Conservation (phyloP, 306 rosid genomes). For the Elaeagnus macrophylla region DNA sequence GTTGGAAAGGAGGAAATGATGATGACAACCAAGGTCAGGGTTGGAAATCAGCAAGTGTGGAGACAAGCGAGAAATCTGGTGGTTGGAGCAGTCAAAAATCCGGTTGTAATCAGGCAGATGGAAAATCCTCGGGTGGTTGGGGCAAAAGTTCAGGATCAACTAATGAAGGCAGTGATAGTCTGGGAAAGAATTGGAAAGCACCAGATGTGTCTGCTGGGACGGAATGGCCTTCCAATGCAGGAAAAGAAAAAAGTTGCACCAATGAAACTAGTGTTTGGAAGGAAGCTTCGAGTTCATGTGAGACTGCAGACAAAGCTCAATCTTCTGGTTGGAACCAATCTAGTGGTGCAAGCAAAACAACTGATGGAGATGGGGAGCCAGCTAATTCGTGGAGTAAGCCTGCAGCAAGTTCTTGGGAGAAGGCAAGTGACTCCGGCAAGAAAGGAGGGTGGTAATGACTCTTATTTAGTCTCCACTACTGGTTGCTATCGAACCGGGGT, state of each 20-base stretch:
- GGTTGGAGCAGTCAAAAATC: constrained; percentile 26
- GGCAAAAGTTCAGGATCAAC: constrained; percentile 13
- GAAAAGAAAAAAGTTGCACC: not conserved
- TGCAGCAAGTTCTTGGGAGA: constrained; percentile 42
- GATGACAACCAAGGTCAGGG: constrained; percentile 26
- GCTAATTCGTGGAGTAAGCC: constrained; percentile 18
- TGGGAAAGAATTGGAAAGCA: constrained; percentile 22
- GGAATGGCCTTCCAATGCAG: constrained; percentile 20
- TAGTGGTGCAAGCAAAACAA: constrained; percentile 21
- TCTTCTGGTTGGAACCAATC: constrained; percentile 32
- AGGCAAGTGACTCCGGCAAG: constrained; percentile 21
- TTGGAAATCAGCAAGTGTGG: constrained; percentile 30
- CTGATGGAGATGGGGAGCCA: constrained; percentile 10
- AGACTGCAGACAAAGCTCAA: constrained; percentile 5
- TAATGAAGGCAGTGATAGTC: constrained; percentile 5
- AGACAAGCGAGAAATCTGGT: constrained; percentile 18
- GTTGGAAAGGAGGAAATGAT: constrained; percentile 31
- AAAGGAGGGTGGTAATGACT: constrained; percentile 48
- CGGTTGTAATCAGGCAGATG: constrained; percentile 21
- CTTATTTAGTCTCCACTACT: not conserved
- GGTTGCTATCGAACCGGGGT: not conserved
- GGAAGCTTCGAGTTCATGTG: constrained; percentile 1
- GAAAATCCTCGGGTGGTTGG: constrained; percentile 20
- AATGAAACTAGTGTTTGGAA: constrained; percentile 6
- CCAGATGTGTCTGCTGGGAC: constrained; percentile 20